These are phyloP conservation scores for Leccinum incarnatum DNA, from an alignment of 768 basidiomycete genomes.

Conservation along the genomic window DNA sequence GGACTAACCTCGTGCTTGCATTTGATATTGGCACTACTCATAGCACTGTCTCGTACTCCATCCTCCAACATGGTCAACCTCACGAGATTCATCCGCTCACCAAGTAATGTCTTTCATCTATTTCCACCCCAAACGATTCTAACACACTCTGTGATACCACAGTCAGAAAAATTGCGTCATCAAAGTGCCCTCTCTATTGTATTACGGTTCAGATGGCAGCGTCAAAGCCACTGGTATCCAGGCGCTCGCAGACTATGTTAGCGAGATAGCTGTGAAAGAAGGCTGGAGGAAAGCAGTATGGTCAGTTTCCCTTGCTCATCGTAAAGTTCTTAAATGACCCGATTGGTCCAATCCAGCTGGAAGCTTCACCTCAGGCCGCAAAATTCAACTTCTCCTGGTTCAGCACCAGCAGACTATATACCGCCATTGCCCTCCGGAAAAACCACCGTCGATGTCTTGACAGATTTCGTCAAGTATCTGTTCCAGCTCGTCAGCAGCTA, in stretches of 20 bases:
- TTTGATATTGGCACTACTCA: not conserved
- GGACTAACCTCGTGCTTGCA: not conserved
- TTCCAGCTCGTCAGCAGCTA: not conserved
- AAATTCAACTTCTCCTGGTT: not conserved
- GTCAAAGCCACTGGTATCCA: not conserved
- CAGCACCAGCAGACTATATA: not conserved
- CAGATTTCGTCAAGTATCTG: not conserved
- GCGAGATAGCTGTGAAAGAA: not conserved
- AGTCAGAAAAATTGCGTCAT: not conserved
- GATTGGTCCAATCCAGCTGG: not conserved
- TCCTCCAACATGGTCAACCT: not conserved
- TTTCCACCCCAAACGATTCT: not conserved
- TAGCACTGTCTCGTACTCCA: not conserved
- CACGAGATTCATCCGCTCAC: not conserved
- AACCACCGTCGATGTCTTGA: not conserved
- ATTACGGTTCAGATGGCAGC: not conserved
- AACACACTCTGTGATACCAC: not conserved
- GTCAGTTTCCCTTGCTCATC: not conserved
- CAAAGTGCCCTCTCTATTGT: not conserved
- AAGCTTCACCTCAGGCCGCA: not conserved
- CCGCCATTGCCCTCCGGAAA: not conserved
- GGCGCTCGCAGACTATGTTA: not conserved
- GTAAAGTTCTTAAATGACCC: not conserved
- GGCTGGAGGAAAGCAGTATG: not conserved
- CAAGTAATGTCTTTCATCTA: not conserved